Base-by-base conservation (phyloP, 108 stramenopile species). In the Cyclostephanos invisitatus region DNA sequence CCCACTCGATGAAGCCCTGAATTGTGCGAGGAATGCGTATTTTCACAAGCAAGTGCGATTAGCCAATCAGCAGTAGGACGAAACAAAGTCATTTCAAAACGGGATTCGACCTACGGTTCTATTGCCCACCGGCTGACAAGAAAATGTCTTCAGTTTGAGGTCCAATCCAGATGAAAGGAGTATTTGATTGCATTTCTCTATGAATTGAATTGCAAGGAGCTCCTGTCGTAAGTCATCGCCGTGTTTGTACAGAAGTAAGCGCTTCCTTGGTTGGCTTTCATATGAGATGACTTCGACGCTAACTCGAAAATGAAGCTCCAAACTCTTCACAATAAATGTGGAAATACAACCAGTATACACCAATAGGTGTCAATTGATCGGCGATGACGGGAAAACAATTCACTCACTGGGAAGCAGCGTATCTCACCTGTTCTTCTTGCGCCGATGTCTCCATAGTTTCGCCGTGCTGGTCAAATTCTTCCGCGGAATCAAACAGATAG, bases 1-100 rank as follows among this genome's bases (percentile, higher is more conserved):
- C 82, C 94, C 94, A 92, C 79, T 95, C 94, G 40, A 95, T 85
- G 67, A 95, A 95, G 20, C 94, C 94, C 44, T 85, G 81, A n/a
- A 10, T 21, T 29, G 25, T 55, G 7, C 17, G 0, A 27, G 7
- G 27, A n/a, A 51, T 50, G 49, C 28, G 56, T 12, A 46, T 17
- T 3, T 14, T 46, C 12, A 46, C 7, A 15, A 46, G 0, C 15
- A 14, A 2, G 44, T 46, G 40, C 40, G 40, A 8, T 40, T 40
- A 40, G 55, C 24, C 27, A 24, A 12, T 25, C 5, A 27, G 22
- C 24, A 0, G 28, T 35, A 35, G 29, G 15, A 32, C 5, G 28
- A 28, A 32, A 57, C 27, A 25, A 35, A 28, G 25, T 27, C 8
- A n/a, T 15, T 48, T 3, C 48, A 49, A 66, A 46, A 15, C 44